Conservation (phyloP, 2,329 filamentous ascomycete genomes). For the Colletotrichum liriopes region DNA sequence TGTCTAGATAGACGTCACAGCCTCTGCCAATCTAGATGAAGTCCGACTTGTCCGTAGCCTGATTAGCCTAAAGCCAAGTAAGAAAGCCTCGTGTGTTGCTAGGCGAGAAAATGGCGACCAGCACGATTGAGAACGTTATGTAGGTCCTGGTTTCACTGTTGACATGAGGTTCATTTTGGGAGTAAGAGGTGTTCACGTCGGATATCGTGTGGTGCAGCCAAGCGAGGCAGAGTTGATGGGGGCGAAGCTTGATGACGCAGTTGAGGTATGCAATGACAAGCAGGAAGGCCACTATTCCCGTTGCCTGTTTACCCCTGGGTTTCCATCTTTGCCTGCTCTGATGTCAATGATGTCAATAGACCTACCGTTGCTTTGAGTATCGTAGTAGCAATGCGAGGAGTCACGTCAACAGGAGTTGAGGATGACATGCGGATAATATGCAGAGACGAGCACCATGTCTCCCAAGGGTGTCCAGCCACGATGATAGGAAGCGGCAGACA, state of each 20-base stretch:
- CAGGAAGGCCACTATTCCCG: neutral
- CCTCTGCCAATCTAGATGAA: neutral
- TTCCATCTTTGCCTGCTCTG: neutral
- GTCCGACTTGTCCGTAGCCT: neutral
- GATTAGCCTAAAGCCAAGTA: neutral
- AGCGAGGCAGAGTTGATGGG: neutral
- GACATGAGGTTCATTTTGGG: neutral
- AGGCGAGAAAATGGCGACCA: too few species aligned
- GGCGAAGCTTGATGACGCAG: neutral
- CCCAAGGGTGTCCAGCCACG: neutral
- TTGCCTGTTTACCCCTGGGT: neutral
- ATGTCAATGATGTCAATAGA: neutral
- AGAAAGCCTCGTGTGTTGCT: neutral
- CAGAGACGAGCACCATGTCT: neutral
- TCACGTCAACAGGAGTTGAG: neutral
- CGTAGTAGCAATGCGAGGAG: neutral
- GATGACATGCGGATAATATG: too few species aligned
- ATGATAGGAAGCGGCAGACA: neutral
- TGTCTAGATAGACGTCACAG: neutral
- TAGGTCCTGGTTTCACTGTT: neutral
- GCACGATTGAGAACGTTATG: neutral
- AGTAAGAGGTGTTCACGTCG: neutral
- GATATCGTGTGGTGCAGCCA: neutral
- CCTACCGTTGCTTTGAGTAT: neutral
- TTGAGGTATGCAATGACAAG: neutral